Base-by-base conservation (phyloP, 2,329 filamentous ascomycete species). In the Fusarium veterinarium region DNA sequence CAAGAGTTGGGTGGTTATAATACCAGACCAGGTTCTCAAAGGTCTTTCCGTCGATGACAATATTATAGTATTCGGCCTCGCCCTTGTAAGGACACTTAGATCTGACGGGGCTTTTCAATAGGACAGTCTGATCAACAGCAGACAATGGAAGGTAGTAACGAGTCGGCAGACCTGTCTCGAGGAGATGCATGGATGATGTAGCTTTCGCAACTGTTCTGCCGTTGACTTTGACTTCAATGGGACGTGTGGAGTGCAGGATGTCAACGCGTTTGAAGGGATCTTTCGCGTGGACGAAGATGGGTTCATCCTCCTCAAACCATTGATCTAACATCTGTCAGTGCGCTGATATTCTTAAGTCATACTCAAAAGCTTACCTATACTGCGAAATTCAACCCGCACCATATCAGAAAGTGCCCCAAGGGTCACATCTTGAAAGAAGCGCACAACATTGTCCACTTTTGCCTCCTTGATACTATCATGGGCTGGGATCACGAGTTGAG, bases 1-100 rank as follows among this genome's bases (percentile, higher is more conserved):
- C 91, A 0, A 83, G 74, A 0, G 86, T 88, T 6, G 91, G 89
- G 16, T 84, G 83, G 20, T 81, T 81, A 62, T 92, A 93, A 64
- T 87, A 91, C 91, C 91, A 93, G 2, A 91, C 84, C 6, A 90
- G 60, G 74, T 92, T 86, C 69, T 84, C 81, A 37, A 83, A 80
- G 61, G 80, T 76, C 28, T 84, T 79, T 0, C 82, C 86, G 8
- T 83, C 79, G 0, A 90, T 71, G 0, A 84, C 83, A 0, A 91
- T 80, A 60, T 89, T 73, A 71, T 91, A 91, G 67, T 92, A 93
- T 61, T 88, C 84, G 1, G 91, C 91, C 60, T 87, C 84, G 2
- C 91, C 91, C 76, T 93, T 93, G 74, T 93, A 93, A 5, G 91
- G 91, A 78, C 91, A 93, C 58, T 83, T 80, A 0, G 89, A 91